Evolutionary conservation across 768 basidiomycete genomes (phyloP).

Genomic region (Termitomyces sp.): DNA sequence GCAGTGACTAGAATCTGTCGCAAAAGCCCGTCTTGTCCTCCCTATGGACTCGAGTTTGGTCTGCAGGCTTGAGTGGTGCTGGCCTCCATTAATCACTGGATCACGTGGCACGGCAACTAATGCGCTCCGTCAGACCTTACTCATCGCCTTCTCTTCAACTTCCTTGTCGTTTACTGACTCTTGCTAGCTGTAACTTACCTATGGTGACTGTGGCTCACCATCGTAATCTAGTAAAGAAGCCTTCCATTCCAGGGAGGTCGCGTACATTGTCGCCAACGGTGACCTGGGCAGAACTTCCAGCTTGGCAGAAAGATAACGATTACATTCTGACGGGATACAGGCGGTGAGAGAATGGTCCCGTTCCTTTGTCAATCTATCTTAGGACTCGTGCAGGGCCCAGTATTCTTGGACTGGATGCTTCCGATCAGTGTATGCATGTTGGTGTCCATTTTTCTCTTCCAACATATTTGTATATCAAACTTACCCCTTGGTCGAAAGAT

Average conservation of each 20-base stretch:
- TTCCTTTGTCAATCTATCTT: slow-evolving; percentile 1
- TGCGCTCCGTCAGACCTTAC: not conserved
- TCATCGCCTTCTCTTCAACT: not conserved
- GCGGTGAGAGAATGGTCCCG: slow-evolving; percentile 34
- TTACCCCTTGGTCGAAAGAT: slow-evolving; percentile 33
- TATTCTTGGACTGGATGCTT: slow-evolving; percentile 59
- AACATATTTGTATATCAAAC: slow-evolving; percentile 4
- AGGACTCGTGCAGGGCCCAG: slow-evolving; percentile 40
- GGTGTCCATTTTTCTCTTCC: slow-evolving; percentile 21
- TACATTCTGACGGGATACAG: slow-evolving; percentile 67
- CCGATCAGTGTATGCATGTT: slow-evolving; percentile 62
- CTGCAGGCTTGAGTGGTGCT: not conserved
- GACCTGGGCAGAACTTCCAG: slow-evolving; percentile 53
- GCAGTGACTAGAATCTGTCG: not conserved
- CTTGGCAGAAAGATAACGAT: slow-evolving; percentile 73
- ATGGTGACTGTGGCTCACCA: not conserved
- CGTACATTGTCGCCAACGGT: slow-evolving; percentile 21
- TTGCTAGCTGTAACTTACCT: not conserved
- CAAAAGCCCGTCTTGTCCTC: not conserved
- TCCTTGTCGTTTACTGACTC: not conserved
- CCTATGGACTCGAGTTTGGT: not conserved
- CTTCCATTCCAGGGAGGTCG: not conserved
- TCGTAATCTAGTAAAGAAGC: slow-evolving; percentile 1
- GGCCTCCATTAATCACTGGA: not conserved
- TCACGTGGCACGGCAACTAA: slow-evolving; percentile 7